Base-by-base conservation (phyloP, 1,284 basidiomycete species). In the Puccinia horiana region DNA sequence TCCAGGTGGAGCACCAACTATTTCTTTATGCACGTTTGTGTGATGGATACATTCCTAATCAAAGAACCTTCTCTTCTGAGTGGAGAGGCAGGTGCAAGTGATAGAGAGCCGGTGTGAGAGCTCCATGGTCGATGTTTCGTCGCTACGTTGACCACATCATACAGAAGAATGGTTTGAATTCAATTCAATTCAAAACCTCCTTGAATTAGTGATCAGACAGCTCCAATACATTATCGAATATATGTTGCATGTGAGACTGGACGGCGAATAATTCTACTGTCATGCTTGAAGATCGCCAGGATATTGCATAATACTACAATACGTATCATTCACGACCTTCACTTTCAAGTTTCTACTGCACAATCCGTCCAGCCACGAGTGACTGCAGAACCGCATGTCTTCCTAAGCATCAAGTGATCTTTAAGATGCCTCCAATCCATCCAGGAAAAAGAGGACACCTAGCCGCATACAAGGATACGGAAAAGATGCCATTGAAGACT, bases 211-310 rank as follows among this genome's bases (percentile, higher is more conserved):
- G 65, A 67, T 67, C 65, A 67, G 65, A 67, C 37, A 44, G 61
- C 32, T 44, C 12, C 16, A 37, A 67, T 67, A 42, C 32, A 65
- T 37, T 69, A 40, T 69, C 26, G n/a, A 2, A 47, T 47, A 69
- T 69, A 69, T 69, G 65, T 35, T 69, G 65, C 37, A 69, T 69
- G 65, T 69, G 47, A 40, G 65, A 69, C n/a, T 69, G 65, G 47
- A 69, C 12, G 23, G 40, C 20, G 20, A 40, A 65, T 65, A 65
- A 65, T 65, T 69, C 20, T 29, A 69, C 40, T 26, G 26, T 26
- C 29, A 69, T 69, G 42, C 65, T 69, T 47, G 65, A 69, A 44
- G 65, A 69, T 69, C 65, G 23, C 65, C 42, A 47, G 65, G n/a
- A 23, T 69, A 69, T 14, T 44, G 42, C 4, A 11, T 44, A 29